phyloP scores from a whole-genome alignment of 441 rosid species.

The Populus hybrid region DNA sequence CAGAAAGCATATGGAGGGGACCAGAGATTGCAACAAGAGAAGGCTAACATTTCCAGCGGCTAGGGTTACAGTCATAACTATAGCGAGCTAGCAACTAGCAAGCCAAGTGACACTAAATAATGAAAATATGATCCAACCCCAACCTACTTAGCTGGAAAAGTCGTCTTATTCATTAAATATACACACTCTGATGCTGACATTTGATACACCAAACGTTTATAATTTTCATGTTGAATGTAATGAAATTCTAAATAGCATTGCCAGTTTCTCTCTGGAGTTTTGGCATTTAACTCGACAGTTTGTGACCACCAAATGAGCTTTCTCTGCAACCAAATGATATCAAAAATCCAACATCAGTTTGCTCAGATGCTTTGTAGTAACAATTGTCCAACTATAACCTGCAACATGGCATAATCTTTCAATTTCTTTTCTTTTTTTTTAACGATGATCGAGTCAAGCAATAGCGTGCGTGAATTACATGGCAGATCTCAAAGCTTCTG shows the following conservation, averaged over 20 bases:
- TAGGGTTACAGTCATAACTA: background rate
- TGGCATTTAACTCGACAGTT: background rate
- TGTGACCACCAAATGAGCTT: background rate
- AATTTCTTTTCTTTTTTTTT: background rate
- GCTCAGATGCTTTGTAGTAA: background rate
- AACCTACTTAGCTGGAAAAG: background rate
- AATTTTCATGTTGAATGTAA: conserved; percentile 1
- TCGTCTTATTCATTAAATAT: conserved; percentile 1
- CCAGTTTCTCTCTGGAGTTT: background rate
- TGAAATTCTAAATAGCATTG: background rate
- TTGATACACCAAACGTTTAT: background rate
- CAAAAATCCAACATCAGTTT: background rate
- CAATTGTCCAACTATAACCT: background rate
- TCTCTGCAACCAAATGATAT: background rate
- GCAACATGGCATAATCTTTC: background rate
- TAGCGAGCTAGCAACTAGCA: conserved; percentile 1
- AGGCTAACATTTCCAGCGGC: background rate
- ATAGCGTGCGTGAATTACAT: conserved; percentile 8
- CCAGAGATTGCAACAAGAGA: background rate
- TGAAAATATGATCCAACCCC: conserved; percentile 1
- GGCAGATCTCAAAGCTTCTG: background rate
- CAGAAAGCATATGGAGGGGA: conserved; percentile 11
- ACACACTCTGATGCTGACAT: background rate
- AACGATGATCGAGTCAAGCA: background rate
- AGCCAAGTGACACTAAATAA: conserved; percentile 17